Base-by-base conservation (phyloP, 495 filamentous ascomycete species). In the Podospora sp. region DNA sequence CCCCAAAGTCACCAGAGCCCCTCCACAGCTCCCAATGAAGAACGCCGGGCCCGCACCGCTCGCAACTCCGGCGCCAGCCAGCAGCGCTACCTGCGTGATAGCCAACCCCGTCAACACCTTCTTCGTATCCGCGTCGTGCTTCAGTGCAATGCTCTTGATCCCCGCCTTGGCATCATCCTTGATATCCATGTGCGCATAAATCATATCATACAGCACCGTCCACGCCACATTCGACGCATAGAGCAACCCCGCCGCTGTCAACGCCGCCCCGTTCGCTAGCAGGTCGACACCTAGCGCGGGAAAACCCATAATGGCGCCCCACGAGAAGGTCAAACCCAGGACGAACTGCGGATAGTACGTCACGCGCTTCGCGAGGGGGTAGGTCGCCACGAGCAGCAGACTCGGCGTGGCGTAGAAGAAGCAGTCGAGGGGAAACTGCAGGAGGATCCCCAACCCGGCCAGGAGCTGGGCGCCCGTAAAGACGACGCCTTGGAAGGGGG, bases 181-280 rank as follows among this genome's bases (percentile, higher is more conserved):
- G 76, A 99, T 94, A 69, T 99, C 95, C 90, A 97, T 97, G 79
- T 97, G 94, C 35, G 96, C 95, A 79, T 99, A 99, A 21, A 99
- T 96, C 90, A 97, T 97, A 79, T 99, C 95, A 73, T 99, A 99
- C 65, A 97, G 75, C 51, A 98, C 86, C 11, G 95, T 97, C 95
- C 95, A 99, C 0, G 93, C 88, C 26, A 97, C 82, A 73, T 94
- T 97, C 68, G 91, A 94, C 18, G 86, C 80, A 77, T 98, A 98
- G 51, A 99, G 80, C 27, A 88, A 84, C 2, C 83, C 87, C 11
- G 93, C 91, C 0, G 91, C 86, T 50, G 84, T 79, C 67, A 91
- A 75, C 18, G 92, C 88, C 26, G 86, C 75, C 22, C 76, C 77
- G 67, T 96, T 89, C 25, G 80, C 71, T 16, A 95, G 76, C 66